Evolutionary conservation across 2,329 filamentous ascomycete species (phyloP).

Genomic region (Pseudogymnoascus sp.): DNA sequence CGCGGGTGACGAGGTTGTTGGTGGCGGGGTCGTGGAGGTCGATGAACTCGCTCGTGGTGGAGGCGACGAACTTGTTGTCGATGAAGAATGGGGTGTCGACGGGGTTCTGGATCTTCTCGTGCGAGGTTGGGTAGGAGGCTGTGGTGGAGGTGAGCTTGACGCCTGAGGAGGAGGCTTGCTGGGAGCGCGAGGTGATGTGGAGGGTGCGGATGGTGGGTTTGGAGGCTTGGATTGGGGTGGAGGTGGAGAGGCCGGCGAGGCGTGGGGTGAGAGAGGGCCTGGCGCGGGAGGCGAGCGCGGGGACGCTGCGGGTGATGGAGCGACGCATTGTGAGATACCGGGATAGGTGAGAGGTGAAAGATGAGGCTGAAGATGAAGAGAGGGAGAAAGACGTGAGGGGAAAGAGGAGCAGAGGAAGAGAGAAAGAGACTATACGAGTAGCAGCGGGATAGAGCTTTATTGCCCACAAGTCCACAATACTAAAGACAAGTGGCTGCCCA

Average conservation of each 20-base stretch:
- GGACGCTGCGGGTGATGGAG: slow-evolving; percentile 21
- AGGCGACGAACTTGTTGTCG: slow-evolving; percentile 68
- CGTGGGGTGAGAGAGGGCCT: slow-evolving; percentile 19
- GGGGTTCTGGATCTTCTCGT: slow-evolving; percentile 60
- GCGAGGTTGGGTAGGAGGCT: slow-evolving; percentile 57
- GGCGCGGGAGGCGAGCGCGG: slow-evolving; percentile 19
- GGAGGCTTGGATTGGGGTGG: slow-evolving; percentile 19
- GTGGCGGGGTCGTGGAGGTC: slow-evolving; percentile 76
- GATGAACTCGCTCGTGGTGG: slow-evolving; percentile 62
- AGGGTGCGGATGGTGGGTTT: slow-evolving; percentile 41
- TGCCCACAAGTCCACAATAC: not conserved
- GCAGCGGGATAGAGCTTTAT: slow-evolving; percentile 1
- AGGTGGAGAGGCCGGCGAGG: slow-evolving; percentile 20
- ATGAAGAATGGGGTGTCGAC: slow-evolving; percentile 72
- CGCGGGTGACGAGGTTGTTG: slow-evolving; percentile 75
- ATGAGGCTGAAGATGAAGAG: not conserved
- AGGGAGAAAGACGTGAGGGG: not conserved
- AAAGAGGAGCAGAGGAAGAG: not conserved
- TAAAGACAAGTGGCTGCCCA: not conserved
- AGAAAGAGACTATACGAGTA: not conserved
- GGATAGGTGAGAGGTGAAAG: not conserved
- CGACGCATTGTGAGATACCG: slow-evolving; percentile 23
- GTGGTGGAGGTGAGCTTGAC: slow-evolving; percentile 41
- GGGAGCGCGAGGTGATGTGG: slow-evolving; percentile 47
- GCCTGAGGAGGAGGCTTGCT: slow-evolving; percentile 39